Conservation (phyloP, 2,329 filamentous ascomycete genomes). For the Cladosporium cucumerinum region DNA sequence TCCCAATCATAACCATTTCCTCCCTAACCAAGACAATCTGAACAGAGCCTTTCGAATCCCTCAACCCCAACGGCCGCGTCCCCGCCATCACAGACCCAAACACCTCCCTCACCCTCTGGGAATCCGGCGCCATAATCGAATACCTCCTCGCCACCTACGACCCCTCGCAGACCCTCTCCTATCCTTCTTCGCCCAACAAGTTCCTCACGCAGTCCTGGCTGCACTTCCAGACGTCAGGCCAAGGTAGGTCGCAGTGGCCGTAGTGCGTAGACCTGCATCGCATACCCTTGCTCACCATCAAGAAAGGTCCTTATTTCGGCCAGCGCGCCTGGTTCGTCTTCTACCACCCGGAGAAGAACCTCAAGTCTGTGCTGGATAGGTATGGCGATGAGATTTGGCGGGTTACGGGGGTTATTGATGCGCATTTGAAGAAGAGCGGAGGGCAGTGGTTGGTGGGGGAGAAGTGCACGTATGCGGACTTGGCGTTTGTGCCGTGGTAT, state of each 20-base stretch:
- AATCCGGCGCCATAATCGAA: conserved; percentile 33
- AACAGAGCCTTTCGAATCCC: conserved; percentile 34
- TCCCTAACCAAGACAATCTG: neutral
- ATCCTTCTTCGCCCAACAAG: conserved; percentile 26
- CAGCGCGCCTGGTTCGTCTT: conserved; percentile 44
- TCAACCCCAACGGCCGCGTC: conserved; percentile 44
- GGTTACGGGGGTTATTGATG: conserved; percentile 45
- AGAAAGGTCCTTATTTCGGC: conserved; percentile 37
- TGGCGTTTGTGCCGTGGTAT: conserved; percentile 42
- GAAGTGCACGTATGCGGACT: conserved; percentile 43
- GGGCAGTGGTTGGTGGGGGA: conserved; percentile 43
- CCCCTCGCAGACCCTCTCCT: conserved; percentile 28
- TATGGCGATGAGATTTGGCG: conserved; percentile 46
- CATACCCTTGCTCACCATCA: neutral
- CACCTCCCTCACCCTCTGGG: conserved; percentile 41
- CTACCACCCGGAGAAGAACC: conserved; percentile 41
- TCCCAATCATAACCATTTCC: neutral
- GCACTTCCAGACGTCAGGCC: conserved; percentile 35
- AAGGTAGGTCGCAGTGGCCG: no score
- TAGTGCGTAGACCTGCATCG: conserved; percentile 23
- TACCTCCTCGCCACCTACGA: conserved; percentile 37
- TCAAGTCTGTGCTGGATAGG: conserved; percentile 43
- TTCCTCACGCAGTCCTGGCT: conserved; percentile 32
- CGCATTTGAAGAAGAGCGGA: conserved; percentile 33
- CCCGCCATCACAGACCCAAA: conserved; percentile 49